Base-by-base conservation (phyloP, 768 basidiomycete species). In the Amanita pallidorosea region DNA sequence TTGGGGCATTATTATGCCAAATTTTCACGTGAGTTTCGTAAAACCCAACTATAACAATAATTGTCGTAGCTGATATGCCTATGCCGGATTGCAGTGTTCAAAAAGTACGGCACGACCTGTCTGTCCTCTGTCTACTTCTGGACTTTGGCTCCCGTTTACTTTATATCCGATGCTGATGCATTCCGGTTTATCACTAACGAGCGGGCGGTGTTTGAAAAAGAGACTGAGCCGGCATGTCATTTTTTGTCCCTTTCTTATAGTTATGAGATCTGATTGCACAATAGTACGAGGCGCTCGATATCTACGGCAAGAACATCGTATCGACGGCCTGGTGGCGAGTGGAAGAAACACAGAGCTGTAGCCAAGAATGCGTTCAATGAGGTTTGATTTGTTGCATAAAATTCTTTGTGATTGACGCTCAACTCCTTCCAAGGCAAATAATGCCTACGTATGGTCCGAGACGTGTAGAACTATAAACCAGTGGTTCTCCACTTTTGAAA, bases 331-430 rank as follows among this genome's bases (percentile, higher is more conserved):
- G 72, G 68, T 5, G 48, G 66, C 0, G 67, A 71, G n/a, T 78
- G 76, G 75, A 71, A 71, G 45, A 64, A 72, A 2, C 75, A 76
- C 54, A 65, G 73, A 38, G 60, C 57, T 8, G 63, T 74, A 1
- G 62, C 73, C 18, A 75, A 71, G 47, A 68, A 72, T 7, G 76
- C 76, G 0, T 78, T 78, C 59, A 75, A 69, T 42, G 76, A 77
- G 61, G 76, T 64, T 49, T 45, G 59, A 41, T 13, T n/a, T 35
- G 3, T 47, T 36, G 11, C 13, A 4, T 33, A 13, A 31, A 31
- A 3, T 31, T 33, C 72, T 27, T 27, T 5, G 31, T 12, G 5
- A 15, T n/a, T 27, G 25, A 29, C 27, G 66, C 64, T 23, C 52
- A 75, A 23, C 6, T 27, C n/a, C 13, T 17, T 12, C 18, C 13